These are phyloP conservation scores for Cornus kousa DNA, from an alignment of 148 eudicot genomes.

Conservation along the genomic window DNA sequence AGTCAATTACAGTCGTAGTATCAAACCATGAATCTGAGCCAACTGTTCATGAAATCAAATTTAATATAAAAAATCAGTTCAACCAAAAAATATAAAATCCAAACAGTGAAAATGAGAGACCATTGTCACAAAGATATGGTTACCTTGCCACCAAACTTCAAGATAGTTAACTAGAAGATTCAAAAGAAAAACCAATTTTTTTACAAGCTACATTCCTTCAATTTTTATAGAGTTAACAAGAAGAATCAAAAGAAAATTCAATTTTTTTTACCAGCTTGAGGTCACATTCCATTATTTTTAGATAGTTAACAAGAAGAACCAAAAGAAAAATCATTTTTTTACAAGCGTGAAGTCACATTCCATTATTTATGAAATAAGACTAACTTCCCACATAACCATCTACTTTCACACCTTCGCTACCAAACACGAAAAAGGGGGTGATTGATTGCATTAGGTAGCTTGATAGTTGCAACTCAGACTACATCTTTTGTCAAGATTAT, in stretches of 20 bases:
- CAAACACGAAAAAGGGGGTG: too few relatives aligned
- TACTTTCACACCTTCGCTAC: too few relatives aligned
- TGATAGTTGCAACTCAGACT: background rate
- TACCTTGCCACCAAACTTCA: background rate
- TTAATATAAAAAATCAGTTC: background rate
- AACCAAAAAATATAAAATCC: background rate
- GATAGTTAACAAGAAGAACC: too few relatives aligned
- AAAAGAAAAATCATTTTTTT: too few relatives aligned
- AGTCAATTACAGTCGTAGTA: conserved; percentile 41
- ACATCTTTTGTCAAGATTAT: too few relatives aligned
- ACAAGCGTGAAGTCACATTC: background rate
- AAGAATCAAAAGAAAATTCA: too few relatives aligned
- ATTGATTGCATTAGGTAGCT: too few relatives aligned
- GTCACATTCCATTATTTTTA: background rate
- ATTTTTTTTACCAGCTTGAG: background rate
- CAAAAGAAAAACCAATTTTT: background rate
- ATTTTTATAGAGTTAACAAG: too few relatives aligned
- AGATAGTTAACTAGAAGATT: background rate
- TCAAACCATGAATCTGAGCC: conserved; percentile 73
- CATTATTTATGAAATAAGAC: background rate
- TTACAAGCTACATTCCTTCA: too few relatives aligned
- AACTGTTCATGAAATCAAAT: conserved; percentile 24
- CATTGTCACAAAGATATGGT: too few relatives aligned
- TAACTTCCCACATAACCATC: background rate
- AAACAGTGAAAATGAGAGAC: too few relatives aligned